Evolutionary conservation across 73 alveolate species (phyloP).

Genomic region (Paramecium tetraurelia): DNA sequence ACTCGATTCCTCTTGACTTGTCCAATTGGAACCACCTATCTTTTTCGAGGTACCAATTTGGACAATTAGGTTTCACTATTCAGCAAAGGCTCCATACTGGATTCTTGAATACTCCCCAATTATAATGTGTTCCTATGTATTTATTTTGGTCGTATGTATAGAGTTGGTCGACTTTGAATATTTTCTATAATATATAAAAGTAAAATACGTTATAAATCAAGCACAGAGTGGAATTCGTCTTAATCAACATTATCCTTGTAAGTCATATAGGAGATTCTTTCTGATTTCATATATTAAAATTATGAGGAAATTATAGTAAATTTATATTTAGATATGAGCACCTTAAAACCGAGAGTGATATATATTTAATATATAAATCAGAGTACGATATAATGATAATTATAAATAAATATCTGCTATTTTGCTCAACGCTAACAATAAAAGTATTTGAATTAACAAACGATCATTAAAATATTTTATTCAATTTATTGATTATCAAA

Average conservation of each 20-base stretch:
- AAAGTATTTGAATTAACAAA: background rate
- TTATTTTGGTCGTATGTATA: background rate
- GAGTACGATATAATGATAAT: background rate
- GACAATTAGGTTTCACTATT: background rate
- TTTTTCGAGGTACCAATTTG: background rate
- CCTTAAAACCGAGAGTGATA: background rate
- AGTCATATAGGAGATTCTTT: background rate
- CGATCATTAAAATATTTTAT: background rate
- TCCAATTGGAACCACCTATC: background rate
- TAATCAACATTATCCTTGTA: background rate
- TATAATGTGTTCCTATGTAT: background rate
- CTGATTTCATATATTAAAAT: background rate
- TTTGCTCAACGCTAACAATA: background rate
- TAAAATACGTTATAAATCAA: background rate
- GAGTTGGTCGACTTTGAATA: background rate
- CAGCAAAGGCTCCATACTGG: background rate
- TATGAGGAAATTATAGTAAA: background rate
- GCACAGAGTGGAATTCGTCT: background rate
- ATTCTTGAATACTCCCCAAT: background rate
- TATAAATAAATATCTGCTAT: background rate
- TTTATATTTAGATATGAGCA: too few relatives aligned
- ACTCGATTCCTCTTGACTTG: background rate
- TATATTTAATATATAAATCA: background rate
- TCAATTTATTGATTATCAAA: background rate
- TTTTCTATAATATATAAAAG: background rate